Base-by-base conservation (phyloP, 148 eudicot genomes). In the Rhododendron kiyosumense region DNA sequence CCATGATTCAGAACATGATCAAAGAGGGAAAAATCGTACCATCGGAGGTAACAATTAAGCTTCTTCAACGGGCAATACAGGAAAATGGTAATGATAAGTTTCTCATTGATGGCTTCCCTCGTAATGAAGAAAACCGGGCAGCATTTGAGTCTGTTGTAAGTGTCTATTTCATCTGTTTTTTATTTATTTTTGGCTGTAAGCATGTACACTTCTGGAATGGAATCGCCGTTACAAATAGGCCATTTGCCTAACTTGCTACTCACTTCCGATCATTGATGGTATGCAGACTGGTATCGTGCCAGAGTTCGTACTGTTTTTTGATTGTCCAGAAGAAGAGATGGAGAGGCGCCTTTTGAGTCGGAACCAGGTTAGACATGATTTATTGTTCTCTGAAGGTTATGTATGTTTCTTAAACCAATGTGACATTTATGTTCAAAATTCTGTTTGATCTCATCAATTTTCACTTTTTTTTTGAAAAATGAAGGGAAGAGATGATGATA, bases 11-110 rank as follows among this genome's bases (percentile, higher is more conserved):
- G 84, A 91, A 89, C 86, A 95, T 95, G 91, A 95, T 94, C 80
- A 94, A 92, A 88, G 97, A 95, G 83, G 98, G 97, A 80, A 93
- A 92, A 85, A 93, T 95, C 84, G 98, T 94, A 28, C 97, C 98
- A 26, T 94, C 98, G 15, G 97, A 95, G 87, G 93, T 95, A 82
- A 94, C 97, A 34, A 89, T 93, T 83, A 88, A 88, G 86, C 97
- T 95, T 89, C 94, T 95, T 85, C 88, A 92, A 86, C 87, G 84
- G 87, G 97, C 97, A 45, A 93, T 95, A 83, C 89, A 87, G 88
- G 91, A 92, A 83, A 91, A 69, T 84, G 93, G 71, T 38, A 95
- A 91, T 83, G 94, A 93, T 86, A 94, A 91, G 84, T 95, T 95
- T 86, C 92, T 95, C 13, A 94, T 95, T 87, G 98, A 94, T 74